Conservation (phyloP, 2,329 filamentous ascomycete species). For the Ophiosphaerella herpotricha region DNA sequence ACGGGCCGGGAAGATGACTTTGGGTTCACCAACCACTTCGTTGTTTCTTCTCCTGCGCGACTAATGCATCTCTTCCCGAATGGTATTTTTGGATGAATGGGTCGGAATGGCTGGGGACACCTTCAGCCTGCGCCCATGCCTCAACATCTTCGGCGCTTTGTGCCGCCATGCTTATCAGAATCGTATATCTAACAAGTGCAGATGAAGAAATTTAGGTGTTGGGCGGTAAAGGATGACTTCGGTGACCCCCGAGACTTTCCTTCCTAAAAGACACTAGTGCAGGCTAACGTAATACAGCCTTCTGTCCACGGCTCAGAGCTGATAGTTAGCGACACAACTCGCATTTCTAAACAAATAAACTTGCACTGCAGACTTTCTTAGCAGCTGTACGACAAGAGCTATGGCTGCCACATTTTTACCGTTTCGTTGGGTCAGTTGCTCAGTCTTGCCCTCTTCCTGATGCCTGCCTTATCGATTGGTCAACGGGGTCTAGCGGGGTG, state of each 20-base stretch:
- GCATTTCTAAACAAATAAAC: background rate
- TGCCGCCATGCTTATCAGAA: constrained; percentile 24
- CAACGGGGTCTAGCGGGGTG: constrained; percentile 9
- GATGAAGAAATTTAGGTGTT: background rate
- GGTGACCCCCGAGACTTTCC: constrained; percentile 23
- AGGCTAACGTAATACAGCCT: constrained; percentile 24
- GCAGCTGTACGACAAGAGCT: background rate
- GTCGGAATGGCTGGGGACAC: constrained; percentile 58
- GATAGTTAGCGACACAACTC: background rate
- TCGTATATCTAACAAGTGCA: background rate
- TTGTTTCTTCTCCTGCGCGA: constrained; percentile 78
- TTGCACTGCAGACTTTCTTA: background rate
- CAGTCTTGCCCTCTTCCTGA: constrained; percentile 6
- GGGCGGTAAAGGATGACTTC: constrained; percentile 6
- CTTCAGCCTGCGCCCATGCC: constrained; percentile 48
- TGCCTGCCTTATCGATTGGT: constrained; percentile 23
- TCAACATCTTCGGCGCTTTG: constrained; percentile 34
- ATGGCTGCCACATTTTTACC: background rate
- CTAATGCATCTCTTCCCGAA: constrained; percentile 72
- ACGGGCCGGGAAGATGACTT: background rate
- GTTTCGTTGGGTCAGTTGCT: constrained; percentile 1
- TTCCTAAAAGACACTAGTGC: constrained; percentile 23
- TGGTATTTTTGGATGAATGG: constrained; percentile 84
- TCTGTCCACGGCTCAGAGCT: constrained; percentile 3
- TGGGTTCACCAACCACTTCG: constrained; percentile 68